These are phyloP conservation scores for Talaromyces thailandensis DNA, from an alignment of 495 filamentous ascomycete species.

Conservation along the genomic window DNA sequence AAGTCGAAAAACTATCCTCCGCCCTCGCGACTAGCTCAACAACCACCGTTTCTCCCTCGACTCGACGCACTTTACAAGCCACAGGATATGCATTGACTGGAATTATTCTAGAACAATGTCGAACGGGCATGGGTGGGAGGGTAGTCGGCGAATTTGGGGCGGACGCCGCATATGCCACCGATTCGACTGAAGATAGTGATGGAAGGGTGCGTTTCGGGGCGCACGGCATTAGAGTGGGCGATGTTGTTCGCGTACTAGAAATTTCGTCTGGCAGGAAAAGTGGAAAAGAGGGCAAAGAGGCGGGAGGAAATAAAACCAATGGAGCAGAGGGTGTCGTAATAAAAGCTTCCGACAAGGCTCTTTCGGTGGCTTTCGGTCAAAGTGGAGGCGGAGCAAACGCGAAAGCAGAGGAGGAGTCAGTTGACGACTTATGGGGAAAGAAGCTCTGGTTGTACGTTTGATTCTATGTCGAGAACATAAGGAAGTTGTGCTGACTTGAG, in stretches of 20 bases:
- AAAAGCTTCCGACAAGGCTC: slow-evolving; percentile 46
- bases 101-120: slow-evolving; percentile 61
- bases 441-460: slow-evolving; percentile 52
- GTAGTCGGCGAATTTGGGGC: slow-evolving; percentile 73
- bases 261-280: slow-evolving; percentile 59
- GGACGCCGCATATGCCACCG: slow-evolving; percentile 54
- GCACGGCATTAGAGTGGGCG: slow-evolving; percentile 79
- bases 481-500: neutral
- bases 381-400: slow-evolving; percentile 35
- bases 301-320: slow-evolving; percentile 21
- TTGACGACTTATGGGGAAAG: slow-evolving; percentile 50
- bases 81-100: slow-evolving; percentile 85
- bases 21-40: slow-evolving; percentile 53
- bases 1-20: slow-evolving; percentile 53
- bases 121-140: slow-evolving; percentile 87
- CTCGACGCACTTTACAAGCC: slow-evolving; percentile 67
- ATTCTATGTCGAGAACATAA: no score
- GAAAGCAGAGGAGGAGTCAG: slow-evolving; percentile 47
- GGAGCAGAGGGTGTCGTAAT: slow-evolving; percentile 79
- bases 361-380: slow-evolving; percentile 63
- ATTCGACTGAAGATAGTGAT: slow-evolving; percentile 21
- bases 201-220: slow-evolving; percentile 46
- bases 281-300: slow-evolving; percentile 48
- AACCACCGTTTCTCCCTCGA: slow-evolving; percentile 57
- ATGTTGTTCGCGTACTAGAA: slow-evolving; percentile 76